Conservation (phyloP, 139 green algal species). For the Chlorella vulgaris region DNA sequence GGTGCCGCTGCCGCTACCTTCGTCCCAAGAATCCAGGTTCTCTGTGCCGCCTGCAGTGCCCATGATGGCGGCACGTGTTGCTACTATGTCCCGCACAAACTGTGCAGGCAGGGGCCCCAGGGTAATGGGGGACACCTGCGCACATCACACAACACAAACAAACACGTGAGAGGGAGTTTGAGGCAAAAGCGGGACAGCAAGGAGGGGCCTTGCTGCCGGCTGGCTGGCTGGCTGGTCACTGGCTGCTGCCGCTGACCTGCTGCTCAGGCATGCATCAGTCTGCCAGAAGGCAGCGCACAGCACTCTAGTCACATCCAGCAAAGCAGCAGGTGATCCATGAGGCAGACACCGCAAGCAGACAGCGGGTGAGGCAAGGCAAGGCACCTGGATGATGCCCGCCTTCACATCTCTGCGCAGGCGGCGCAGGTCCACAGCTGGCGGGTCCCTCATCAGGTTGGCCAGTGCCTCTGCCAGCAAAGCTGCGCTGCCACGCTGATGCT, state of each 20-base stretch:
- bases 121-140: slow-evolving; percentile 32
- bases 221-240: too few relatives aligned
- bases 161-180: background rate
- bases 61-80: slow-evolving; percentile 9
- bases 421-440: slow-evolving; percentile 13
- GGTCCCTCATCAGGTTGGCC: background rate
- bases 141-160: background rate
- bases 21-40: slow-evolving; percentile 24
- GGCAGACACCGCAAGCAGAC: background rate
- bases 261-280: too few relatives aligned
- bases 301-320: too few relatives aligned
- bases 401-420: slow-evolving; percentile 30
- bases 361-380: background rate
- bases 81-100: slow-evolving; percentile 34
- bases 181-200: background rate
- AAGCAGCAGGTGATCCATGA: too few relatives aligned
- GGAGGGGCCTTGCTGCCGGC: too few relatives aligned
- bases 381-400: slow-evolving; percentile 23
- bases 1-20: background rate
- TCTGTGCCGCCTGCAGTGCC: slow-evolving; percentile 6
- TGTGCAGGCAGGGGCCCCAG: slow-evolving; percentile 25
- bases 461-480: background rate
- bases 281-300: too few relatives aligned
- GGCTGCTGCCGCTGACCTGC: too few relatives aligned
- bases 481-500: background rate